Evolutionary conservation across 139 green algal genomes (phyloP).

Genomic region (Chlorella sp.): DNA sequence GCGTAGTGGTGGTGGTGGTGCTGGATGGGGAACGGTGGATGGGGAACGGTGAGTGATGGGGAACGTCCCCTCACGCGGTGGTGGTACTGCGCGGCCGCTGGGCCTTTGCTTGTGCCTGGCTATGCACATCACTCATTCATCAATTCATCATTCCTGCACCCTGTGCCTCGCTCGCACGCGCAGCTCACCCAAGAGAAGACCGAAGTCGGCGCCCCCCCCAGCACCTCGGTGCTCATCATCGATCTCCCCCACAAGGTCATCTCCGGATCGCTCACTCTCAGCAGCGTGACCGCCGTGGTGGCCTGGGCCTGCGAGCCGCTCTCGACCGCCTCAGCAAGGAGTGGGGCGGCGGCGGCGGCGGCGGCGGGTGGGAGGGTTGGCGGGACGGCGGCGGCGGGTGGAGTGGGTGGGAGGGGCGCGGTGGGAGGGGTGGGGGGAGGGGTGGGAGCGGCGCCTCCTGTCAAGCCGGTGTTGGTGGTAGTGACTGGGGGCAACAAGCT

Average conservation of each 20-base stretch:
- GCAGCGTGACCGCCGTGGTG: background rate
- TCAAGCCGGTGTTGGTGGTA: background rate
- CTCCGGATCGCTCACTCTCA: conserved; percentile 1
- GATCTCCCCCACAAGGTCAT: conserved; percentile 8
- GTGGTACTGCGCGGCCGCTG: no score
- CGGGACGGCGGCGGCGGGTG: background rate
- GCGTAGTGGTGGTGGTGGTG: no score
- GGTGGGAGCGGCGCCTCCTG: no score
- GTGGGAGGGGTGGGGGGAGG: background rate
- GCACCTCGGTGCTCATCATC: background rate
- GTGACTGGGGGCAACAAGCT: conserved; percentile 3
- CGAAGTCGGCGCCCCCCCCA: background rate
- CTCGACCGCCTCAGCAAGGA: background rate
- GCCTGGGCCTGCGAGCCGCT: background rate
- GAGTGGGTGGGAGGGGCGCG: background rate
- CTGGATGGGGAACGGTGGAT: no score
- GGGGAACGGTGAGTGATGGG: no score
- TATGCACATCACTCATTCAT: no score
- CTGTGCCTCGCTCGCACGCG: no score
- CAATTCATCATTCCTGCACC: no score
- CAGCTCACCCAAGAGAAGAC: conserved; percentile 11
- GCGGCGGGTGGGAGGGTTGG: background rate
- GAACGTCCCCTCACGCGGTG: no score
- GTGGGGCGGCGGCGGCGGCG: background rate
- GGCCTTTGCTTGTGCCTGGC: no score